Evolutionary conservation across 305 asterid species (phyloP), one percentile per base, ranked within the genome.

Genomic region (Fraxinus dipetala): DNA sequence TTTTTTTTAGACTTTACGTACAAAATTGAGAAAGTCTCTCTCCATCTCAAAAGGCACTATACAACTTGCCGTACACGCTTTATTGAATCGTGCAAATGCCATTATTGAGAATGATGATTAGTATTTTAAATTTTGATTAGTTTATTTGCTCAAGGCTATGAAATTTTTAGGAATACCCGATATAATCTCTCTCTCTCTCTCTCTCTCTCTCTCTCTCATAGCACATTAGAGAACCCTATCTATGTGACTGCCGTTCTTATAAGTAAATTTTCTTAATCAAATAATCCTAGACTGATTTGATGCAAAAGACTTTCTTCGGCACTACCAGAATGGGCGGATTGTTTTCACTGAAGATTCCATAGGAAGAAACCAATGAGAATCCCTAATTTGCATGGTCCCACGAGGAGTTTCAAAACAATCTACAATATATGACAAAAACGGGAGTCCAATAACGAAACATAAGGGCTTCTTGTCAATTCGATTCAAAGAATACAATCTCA

Each of bases 291-390:
- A 26, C 89, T 93, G 99, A 75, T 96, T 94, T 24, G 90, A 93
- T 34, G 92, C 97, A 10, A 86, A 83, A 2, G 93, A 85, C 76
- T 84, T 96, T 79, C 91, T 95, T 0, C 81, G 83, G 3, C 92
- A 93, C 0, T 78, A 84, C 61, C 85, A 86, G 5, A 86, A 91
- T 61, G 86, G 92, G 0, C 87, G 98, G 28, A 83, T 95, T 59
- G 94, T 94, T 54, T 93, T 94, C 16, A 95, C 95, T 1, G 98
- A 98, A 0, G 99, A 94, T 84, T 96, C 99, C 65, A 94, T 94
- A 0, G 94, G 91, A 40, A 85, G 99, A 84, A 96, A 96, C 93
- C 99, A 96, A 83, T 96, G 98, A 98, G 99, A 96, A 6, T 95
- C 99, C 28, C 83, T 94, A 76, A 72, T 92, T 59, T 95, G 99